Conservation (phyloP, 805 yeast species). For the Yamadazyma sp. region DNA sequence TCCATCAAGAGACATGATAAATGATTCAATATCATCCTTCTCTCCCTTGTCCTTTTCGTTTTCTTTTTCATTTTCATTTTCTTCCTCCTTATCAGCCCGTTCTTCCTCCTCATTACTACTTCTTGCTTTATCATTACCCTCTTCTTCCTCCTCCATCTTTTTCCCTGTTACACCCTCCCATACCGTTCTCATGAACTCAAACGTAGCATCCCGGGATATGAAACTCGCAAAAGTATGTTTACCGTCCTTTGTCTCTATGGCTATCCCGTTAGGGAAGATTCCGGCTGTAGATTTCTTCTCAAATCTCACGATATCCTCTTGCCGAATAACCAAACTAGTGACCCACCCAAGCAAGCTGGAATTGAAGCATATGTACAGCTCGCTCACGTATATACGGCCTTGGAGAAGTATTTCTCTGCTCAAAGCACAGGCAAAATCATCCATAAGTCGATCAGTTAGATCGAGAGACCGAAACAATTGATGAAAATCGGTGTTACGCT, state of each 20-base stretch:
- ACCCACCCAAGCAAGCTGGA: constrained; percentile 90
- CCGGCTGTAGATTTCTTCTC: constrained; percentile 88
- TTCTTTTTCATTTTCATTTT: constrained; percentile 17
- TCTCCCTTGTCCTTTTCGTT: constrained; percentile 1
- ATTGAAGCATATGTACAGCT: constrained; percentile 77
- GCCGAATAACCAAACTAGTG: constrained; percentile 70
- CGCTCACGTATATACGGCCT: constrained; percentile 82
- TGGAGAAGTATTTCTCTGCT: constrained; percentile 84
- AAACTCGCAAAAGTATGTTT: constrained; percentile 86
- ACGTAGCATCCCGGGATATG: constrained; percentile 74
- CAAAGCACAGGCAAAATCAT: constrained; percentile 88
- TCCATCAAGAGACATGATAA: constrained; percentile 41
- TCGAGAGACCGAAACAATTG: constrained; percentile 67
- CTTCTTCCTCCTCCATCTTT: constrained; percentile 15
- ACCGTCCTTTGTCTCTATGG: constrained; percentile 60
- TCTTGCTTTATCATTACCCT: constrained; percentile 16
- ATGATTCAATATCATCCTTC: constrained; percentile 22
- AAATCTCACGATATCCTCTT: constrained; percentile 65
- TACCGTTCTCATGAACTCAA: constrained; percentile 63
- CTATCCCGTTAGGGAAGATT: constrained; percentile 85
- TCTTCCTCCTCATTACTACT: too few relatives aligned
- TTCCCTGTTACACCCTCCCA: constrained; percentile 55
- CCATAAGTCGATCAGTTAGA: constrained; percentile 67
- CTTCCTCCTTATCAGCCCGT: too few relatives aligned
- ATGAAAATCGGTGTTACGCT: constrained; percentile 75